phyloP scores from a whole-genome alignment of 768 basidiomycete genomes.

The Tulasnella sp. region DNA sequence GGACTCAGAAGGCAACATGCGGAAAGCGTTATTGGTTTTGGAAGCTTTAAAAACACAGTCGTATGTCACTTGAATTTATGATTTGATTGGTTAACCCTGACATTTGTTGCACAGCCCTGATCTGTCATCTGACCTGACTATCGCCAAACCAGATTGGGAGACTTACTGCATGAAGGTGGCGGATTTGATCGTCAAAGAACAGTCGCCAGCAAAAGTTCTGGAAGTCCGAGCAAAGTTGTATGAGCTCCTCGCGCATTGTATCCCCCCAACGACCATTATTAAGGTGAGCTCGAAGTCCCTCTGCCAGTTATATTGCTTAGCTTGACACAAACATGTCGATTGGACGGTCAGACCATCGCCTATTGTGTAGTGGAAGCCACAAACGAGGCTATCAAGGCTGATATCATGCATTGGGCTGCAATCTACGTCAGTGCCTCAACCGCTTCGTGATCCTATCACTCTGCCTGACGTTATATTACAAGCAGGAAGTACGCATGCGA shows the following conservation, averaged over 20 bases:
- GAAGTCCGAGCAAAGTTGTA: conserved; percentile 89
- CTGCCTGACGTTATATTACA: conserved; percentile 10
- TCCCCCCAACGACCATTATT: conserved; percentile 82
- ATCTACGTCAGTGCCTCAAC: conserved; percentile 57
- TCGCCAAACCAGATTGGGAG: conserved; percentile 99
- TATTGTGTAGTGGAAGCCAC: conserved; percentile 77
- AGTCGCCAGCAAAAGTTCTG: conserved; percentile 80
- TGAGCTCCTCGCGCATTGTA: conserved; percentile 92
- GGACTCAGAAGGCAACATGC: conserved; percentile 79
- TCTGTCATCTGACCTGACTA: conserved; percentile 60
- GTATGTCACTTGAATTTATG: conserved; percentile 34
- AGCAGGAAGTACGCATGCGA: conserved; percentile 98
- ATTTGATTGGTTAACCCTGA: neutral
- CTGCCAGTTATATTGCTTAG: neutral
- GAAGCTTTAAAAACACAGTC: conserved; percentile 97
- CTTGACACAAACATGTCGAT: neutral
- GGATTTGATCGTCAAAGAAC: conserved; percentile 79
- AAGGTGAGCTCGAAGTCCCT: conserved; percentile 45
- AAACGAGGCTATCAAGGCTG: conserved; percentile 81
- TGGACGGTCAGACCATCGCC: conserved; percentile 61
- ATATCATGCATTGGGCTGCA: conserved; percentile 97
- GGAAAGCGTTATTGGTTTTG: conserved; percentile 88
- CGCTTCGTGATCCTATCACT: neutral
- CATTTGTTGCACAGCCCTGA: conserved; percentile 47
- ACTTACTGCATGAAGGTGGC: conserved; percentile 89